A percentile compares a stretch with the other conserved stretches of the same genome.
These are phyloP conservation scores for Hypoxylon sp. DNA, from an alignment of 2,329 filamentous ascomycete species.

Conservation along the genomic window DNA sequence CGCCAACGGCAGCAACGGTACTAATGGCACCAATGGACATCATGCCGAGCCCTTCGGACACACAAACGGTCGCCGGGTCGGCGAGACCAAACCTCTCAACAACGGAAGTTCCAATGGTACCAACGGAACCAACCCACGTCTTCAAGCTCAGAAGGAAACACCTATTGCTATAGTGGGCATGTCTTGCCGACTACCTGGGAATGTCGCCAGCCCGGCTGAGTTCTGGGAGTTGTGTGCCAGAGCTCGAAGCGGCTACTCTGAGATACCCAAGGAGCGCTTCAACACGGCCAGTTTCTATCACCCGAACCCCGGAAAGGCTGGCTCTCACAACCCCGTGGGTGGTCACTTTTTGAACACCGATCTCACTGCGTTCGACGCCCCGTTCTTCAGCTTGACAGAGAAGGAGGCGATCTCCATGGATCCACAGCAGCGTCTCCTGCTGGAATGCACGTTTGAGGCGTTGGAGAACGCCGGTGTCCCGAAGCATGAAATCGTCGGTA, in stretches of 20 bases:
- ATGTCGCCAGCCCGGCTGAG: conserved; percentile 48
- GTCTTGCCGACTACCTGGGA: conserved; percentile 49
- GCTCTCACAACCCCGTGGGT: conserved; percentile 48
- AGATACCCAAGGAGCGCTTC: conserved; percentile 55
- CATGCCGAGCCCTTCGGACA: conserved; percentile 2
- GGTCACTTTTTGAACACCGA: conserved; percentile 55
- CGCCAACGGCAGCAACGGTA: conserved; percentile 22
- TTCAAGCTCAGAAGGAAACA: conserved; percentile 30
- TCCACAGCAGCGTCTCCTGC: conserved; percentile 61
- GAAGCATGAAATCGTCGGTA: conserved; percentile 56
- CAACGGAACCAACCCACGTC: background rate
- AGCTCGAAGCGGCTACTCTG: conserved; percentile 49
- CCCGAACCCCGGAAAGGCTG: conserved; percentile 49
- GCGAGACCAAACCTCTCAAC: conserved; percentile 33
- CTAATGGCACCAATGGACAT: conserved; percentile 1
- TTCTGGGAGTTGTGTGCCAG: conserved; percentile 52
- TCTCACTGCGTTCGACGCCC: conserved; percentile 58
- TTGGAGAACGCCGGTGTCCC: conserved; percentile 62
- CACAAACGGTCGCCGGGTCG: conserved; percentile 11
- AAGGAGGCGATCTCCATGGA: conserved; percentile 62
- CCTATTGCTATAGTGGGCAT: conserved; percentile 50
- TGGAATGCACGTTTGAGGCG: conserved; percentile 64
- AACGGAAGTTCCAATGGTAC: conserved; percentile 23
- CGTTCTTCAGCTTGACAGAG: conserved; percentile 61
- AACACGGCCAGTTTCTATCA: conserved; percentile 48